Evolutionary conservation across 2,329 filamentous ascomycete species (phyloP), one percentile per base, ranked within the genome.

Genomic region (Neofusicoccum umdonicola): DNA sequence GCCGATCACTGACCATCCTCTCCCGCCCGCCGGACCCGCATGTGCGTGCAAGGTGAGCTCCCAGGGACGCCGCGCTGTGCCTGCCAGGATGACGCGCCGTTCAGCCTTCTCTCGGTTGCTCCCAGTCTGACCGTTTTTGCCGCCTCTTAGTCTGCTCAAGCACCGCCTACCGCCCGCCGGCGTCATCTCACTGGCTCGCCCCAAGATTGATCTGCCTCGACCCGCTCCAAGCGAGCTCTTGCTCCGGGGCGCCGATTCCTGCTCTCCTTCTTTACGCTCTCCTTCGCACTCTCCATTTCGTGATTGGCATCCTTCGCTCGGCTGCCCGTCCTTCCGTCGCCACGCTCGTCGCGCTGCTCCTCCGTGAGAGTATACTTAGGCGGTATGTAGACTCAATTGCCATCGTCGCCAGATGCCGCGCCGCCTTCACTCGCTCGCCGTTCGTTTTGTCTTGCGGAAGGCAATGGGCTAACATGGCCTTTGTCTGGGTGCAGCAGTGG

Each of bases 401-500:
- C 19, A 45, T 22, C 19, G n/a, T 27, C 27, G 27, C 52, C 5
- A 13, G 35, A 42, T 44, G 39, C 54, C 7, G 54, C 39, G 56
- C 42, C 31, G 37, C 8, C 11, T 11, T 39, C 37, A 7, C 27
- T 31, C 27, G 27, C 27, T 31, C 45, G 17, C 17, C 27, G 22
- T 58, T 45, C 3, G 27, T 44, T 1, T 13, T 17, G 5, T 17
- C 17, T 41, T 41, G 17, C 37, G 9, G 3, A 15, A 8, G 4
- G 41, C 22, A 37, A 60, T 60, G 56, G 56, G 34, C 77, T 79
- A 71, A 79, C 70, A 79, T 78, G 76, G 69, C 76, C 67, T 76
- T 76, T 67, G 68, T 78, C 70, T 79, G 76, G 77, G 69, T 79
- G 66, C 77, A 79, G 66, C 77, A 78, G 75, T 79, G 77, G 77